Percentiles rank a stretch among this genome's conserved stretches.
phyloP scores from a whole-genome alignment of 306 rosid genomes.

The Canavalia gladiata region DNA sequence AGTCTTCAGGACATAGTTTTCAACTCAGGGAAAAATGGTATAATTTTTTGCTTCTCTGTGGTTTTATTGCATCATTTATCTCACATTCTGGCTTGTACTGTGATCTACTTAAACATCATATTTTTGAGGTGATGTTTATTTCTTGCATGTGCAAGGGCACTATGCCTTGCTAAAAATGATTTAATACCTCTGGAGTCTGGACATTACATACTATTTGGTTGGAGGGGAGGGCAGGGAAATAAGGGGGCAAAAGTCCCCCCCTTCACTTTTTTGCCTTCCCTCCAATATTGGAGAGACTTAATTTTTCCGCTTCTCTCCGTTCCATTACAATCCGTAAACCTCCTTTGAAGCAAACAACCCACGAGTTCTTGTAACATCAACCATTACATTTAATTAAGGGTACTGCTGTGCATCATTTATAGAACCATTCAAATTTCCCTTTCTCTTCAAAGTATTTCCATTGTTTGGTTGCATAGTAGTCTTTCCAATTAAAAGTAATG shows the following conservation, averaged over 20 bases:
- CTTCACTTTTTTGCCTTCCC: too few relatives aligned
- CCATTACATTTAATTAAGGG: too few relatives aligned
- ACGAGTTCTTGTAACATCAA: neutral
- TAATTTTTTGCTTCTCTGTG: constrained; percentile 4
- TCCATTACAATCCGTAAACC: neutral
- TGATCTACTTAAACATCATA: neutral
- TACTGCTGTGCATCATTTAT: too few relatives aligned
- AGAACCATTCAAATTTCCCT: too few relatives aligned
- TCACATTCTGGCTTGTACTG: neutral
- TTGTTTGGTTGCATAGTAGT: too few relatives aligned
- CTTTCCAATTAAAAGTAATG: too few relatives aligned
- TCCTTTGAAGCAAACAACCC: neutral
- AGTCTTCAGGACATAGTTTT: constrained; percentile 69
- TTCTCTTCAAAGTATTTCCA: too few relatives aligned
- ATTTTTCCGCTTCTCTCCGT: neutral
- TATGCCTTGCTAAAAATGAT: neutral
- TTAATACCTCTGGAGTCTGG: neutral
- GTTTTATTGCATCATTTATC: neutral
- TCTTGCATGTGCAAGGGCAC: neutral
- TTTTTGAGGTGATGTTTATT: constrained; percentile 2
- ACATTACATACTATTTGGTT: neutral
- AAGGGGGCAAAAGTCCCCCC: too few relatives aligned
- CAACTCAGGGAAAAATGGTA: constrained; percentile 82
- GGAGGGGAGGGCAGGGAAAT: too few relatives aligned
- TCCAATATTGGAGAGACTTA: neutral